phyloP scores from a whole-genome alignment of 306 rosid genomes.

The Glycyrrhiza uralensis region DNA sequence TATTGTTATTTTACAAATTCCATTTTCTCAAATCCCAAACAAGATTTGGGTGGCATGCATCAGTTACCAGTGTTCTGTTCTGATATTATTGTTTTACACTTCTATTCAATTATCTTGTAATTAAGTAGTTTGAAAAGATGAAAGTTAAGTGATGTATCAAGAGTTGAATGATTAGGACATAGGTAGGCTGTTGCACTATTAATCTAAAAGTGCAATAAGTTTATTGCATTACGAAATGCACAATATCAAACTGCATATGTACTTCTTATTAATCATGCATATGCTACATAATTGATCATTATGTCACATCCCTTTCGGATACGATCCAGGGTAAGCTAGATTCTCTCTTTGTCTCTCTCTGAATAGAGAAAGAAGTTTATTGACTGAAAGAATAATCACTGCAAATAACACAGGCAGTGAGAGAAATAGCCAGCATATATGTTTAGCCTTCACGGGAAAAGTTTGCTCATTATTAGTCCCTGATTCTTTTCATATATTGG shows the following conservation, averaged over 20 bases:
- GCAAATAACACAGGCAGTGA: slow-evolving; percentile 21
- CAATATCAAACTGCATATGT: not conserved
- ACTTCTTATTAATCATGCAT: not conserved
- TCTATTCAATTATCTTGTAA: not conserved
- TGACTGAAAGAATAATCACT: slow-evolving; percentile 18
- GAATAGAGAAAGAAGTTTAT: slow-evolving; percentile 14
- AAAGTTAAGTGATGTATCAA: not conserved
- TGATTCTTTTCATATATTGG: slow-evolving; percentile 9
- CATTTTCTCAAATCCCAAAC: not conserved
- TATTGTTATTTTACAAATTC: not conserved
- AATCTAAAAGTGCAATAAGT: slow-evolving; percentile 16
- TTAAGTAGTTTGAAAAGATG: not conserved
- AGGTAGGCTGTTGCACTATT: not conserved
- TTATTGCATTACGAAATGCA: slow-evolving; percentile 13
- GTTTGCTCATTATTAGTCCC: slow-evolving; percentile 10
- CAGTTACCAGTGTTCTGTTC: not conserved
- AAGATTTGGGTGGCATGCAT: slow-evolving; percentile 14
- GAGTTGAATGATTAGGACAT: not conserved
- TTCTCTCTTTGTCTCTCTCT: slow-evolving; percentile 15
- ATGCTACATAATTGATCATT: slow-evolving; percentile 16
- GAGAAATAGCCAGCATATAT: slow-evolving; percentile 5
- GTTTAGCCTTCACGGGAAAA: slow-evolving; percentile 31
- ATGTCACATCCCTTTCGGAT: slow-evolving; percentile 22
- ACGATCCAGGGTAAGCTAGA: slow-evolving; percentile 7
- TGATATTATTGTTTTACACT: not conserved